Evolutionary conservation across 176 grass and related monocot species (phyloP).

Genomic region (Juncus effusus): DNA sequence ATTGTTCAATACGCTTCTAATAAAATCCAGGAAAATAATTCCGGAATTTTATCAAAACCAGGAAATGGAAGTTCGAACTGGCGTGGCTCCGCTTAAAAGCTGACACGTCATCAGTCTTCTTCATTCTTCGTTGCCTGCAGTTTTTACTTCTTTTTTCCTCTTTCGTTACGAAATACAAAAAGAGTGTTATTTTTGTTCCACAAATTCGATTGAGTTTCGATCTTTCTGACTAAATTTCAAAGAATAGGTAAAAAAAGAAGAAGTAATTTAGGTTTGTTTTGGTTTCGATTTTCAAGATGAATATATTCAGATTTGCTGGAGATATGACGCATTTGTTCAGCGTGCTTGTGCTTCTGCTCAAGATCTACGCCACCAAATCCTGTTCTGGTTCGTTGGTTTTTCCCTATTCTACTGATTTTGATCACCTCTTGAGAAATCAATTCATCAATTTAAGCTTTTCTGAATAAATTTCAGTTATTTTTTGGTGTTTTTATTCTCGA

Average conservation of each 20-base stretch:
- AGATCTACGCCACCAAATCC: slow-evolving; percentile 99
- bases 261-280: slow-evolving; percentile 20
- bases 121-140: not conserved
- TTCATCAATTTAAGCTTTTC: not conserved
- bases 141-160: slow-evolving; percentile 2
- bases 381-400: slow-evolving; percentile 56
- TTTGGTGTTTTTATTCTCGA: not conserved
- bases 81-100: slow-evolving; percentile 7
- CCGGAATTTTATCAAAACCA: not conserved
- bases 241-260: not conserved
- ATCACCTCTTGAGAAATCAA: not conserved
- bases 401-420: not conserved
- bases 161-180: slow-evolving; percentile 24
- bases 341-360: slow-evolving; percentile 93
- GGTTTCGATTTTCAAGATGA: slow-evolving; percentile 41
- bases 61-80: not conserved
- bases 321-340: slow-evolving; percentile 98
- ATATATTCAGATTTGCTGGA: slow-evolving; percentile 80
- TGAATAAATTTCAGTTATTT: not conserved
- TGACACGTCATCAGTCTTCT: slow-evolving; percentile 29
- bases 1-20: not conserved
- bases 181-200: slow-evolving; percentile 16
- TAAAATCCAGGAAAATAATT: not conserved
- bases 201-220: slow-evolving; percentile 32
- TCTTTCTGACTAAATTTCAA: slow-evolving; percentile 24